phyloP scores from a whole-genome alignment of 192 early-diverging fungal genomes.

The Neocallimastix lanati region DNA sequence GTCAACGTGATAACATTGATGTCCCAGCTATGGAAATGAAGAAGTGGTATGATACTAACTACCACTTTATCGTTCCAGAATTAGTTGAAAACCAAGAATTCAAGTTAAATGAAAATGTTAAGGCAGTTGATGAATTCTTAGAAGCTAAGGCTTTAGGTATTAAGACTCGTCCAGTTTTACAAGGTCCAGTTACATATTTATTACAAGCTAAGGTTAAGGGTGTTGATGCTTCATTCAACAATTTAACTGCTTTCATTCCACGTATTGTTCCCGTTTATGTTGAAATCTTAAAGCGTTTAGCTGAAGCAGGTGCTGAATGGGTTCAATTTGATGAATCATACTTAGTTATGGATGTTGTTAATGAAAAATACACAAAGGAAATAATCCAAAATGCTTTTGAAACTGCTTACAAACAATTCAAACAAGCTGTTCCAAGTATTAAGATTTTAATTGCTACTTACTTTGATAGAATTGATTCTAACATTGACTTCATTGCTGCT shows the following conservation, averaged over 20 bases:
- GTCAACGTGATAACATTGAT: constrained; percentile 63
- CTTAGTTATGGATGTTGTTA: constrained; percentile 41
- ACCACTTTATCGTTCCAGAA: constrained; percentile 76
- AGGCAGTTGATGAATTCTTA: constrained; percentile 68
- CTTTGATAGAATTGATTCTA: constrained; percentile 70
- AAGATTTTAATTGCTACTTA: constrained; percentile 78
- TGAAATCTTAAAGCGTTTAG: constrained; percentile 54
- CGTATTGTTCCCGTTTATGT: constrained; percentile 65
- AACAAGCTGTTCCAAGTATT: constrained; percentile 22
- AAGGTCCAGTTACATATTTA: constrained; percentile 83
- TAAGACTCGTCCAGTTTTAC: constrained; percentile 74
- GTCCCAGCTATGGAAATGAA: constrained; percentile 96
- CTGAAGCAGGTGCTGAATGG: constrained; percentile 56
- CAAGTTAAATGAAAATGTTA: constrained; percentile 33
- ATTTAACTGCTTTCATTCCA: constrained; percentile 47
- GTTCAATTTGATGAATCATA: constrained; percentile 74
- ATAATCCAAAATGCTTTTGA: constrained; percentile 26
- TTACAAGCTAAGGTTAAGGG: constrained; percentile 68
- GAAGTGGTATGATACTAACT: constrained; percentile 99
- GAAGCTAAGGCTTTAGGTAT: constrained; percentile 85
- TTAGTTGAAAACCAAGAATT: constrained; percentile 60
- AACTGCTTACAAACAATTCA: constrained; percentile 43
- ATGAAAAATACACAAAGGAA: background rate
- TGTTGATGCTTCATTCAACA: constrained; percentile 39
- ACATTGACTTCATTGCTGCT: constrained; percentile 28